Percentiles rank a stretch among this genome's conserved stretches.
phyloP scores from a whole-genome alignment of 129 eudicot species.

The Chrysanthemum lavandulifolium region DNA sequence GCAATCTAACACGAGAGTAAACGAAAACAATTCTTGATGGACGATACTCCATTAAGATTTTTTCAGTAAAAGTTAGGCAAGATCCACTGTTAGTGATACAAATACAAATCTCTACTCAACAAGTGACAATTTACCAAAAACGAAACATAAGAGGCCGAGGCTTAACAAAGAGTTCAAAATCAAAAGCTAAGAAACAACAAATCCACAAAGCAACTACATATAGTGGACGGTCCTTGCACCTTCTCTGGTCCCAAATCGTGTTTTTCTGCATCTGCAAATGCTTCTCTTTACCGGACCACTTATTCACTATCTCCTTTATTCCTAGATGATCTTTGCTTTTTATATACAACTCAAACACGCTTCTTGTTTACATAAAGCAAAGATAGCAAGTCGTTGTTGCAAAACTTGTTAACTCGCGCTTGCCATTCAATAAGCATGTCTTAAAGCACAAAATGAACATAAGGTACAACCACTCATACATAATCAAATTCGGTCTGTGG shows the following conservation, averaged over 20 bases:
- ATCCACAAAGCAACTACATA: background rate
- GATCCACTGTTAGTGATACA: background rate
- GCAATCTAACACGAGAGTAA: background rate
- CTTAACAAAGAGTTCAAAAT: constrained; percentile 8
- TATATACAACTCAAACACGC: constrained; percentile 24
- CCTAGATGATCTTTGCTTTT: constrained; percentile 2
- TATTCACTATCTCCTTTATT: constrained; percentile 19
- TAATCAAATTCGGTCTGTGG: background rate
- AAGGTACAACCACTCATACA: background rate
- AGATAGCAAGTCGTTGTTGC: background rate
- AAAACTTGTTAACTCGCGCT: background rate
- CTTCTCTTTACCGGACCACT: constrained; percentile 40
- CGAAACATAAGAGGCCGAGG: constrained; percentile 17
- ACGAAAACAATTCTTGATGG: constrained; percentile 10
- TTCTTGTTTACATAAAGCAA: background rate
- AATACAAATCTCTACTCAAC: background rate
- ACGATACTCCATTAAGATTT: constrained; percentile 11
- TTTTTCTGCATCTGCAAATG: constrained; percentile 21
- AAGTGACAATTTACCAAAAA: background rate
- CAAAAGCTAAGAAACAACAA: no score
- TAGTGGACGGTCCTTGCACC: constrained; percentile 1
- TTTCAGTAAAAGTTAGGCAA: constrained; percentile 5
- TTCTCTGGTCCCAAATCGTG: constrained; percentile 19
- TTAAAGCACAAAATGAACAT: background rate
- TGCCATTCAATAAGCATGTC: background rate